phyloP scores from a whole-genome alignment of 2,329 filamentous ascomycete genomes.

The Hymenoscyphus scutula region DNA sequence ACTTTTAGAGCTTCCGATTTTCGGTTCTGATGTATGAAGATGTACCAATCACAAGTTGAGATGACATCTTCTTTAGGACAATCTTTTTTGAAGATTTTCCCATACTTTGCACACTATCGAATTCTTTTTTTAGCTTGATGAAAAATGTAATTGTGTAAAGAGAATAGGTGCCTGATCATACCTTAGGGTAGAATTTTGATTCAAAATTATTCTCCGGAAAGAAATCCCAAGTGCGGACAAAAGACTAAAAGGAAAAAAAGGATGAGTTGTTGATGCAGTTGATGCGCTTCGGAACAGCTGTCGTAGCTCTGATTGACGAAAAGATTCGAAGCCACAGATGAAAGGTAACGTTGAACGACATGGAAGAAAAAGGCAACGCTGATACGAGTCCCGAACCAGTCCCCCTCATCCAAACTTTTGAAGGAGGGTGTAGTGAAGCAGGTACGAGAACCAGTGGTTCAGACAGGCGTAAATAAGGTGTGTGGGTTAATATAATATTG shows the following conservation, averaged over 20 bases:
- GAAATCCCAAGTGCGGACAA: not conserved
- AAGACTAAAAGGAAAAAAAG: conserved; percentile 4
- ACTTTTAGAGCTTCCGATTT: not conserved
- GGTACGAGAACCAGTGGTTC: conserved; percentile 17
- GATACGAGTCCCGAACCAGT: conserved; percentile 13
- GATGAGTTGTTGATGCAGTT: conserved; percentile 3
- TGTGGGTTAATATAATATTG: conserved; percentile 5
- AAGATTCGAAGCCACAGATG: conserved; percentile 13
- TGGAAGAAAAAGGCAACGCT: conserved; percentile 7
- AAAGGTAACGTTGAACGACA: conserved; percentile 26
- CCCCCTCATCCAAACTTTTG: conserved; percentile 10
- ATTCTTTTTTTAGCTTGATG: not conserved
- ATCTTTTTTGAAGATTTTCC: not conserved
- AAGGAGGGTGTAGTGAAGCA: conserved; percentile 22
- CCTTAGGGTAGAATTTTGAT: not conserved
- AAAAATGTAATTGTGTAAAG: not conserved
- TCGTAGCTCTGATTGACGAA: conserved; percentile 9
- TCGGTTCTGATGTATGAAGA: not conserved
- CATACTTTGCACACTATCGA: not conserved
- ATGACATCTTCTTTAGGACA: not conserved
- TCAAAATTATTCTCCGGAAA: not conserved
- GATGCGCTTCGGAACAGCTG: conserved; percentile 7
- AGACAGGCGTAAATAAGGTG: conserved; percentile 10
- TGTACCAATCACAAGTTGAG: not conserved
- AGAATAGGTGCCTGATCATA: conserved; percentile 1